phyloP scores from a whole-genome alignment of 2,329 filamentous ascomycete genomes.

The Fusarium torulosum region DNA sequence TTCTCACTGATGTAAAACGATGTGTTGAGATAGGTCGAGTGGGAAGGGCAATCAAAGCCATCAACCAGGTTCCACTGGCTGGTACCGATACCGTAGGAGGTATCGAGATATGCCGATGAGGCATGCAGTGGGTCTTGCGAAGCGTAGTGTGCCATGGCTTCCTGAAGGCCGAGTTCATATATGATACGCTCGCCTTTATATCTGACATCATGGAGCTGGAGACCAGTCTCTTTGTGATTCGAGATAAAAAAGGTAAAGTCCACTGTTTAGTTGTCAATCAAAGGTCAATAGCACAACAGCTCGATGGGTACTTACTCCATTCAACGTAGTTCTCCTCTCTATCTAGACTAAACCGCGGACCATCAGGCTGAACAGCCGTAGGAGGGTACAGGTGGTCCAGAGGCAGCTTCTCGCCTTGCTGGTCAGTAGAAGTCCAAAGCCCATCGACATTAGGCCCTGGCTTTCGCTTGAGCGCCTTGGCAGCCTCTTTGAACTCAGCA shows the following conservation, averaged over 20 bases:
- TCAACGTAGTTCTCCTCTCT: conserved; percentile 31
- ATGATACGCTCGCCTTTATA: conserved; percentile 67
- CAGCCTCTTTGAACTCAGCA: conserved; percentile 51
- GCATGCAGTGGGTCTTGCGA: conserved; percentile 61
- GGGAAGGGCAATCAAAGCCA: conserved; percentile 65
- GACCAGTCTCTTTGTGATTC: conserved; percentile 61
- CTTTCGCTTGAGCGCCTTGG: background rate
- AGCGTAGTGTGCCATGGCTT: conserved; percentile 66
- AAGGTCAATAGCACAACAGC: accelerated
- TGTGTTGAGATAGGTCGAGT: conserved; percentile 63
- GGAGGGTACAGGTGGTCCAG: conserved; percentile 21
- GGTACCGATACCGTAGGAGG: conserved; percentile 61
- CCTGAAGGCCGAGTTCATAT: conserved; percentile 68
- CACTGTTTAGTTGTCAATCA: conserved; percentile 53
- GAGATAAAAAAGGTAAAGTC: conserved; percentile 61
- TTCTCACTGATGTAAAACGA: conserved; percentile 60
- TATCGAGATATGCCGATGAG: conserved; percentile 61
- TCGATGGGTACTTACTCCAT: conserved; percentile 22
- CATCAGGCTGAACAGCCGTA: conserved; percentile 21
- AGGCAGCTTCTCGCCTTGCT: conserved; percentile 9
- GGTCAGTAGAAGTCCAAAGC: conserved; percentile 24
- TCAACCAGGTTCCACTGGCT: conserved; percentile 60
- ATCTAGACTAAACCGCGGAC: conserved; percentile 21
- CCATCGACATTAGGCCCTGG: conserved; percentile 28
- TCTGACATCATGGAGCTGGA: conserved; percentile 64